Evolutionary conservation across 1,284 basidiomycete species (phyloP), one percentile per base, ranked within the genome.

Genomic region (Bjerkandera adusta): DNA sequence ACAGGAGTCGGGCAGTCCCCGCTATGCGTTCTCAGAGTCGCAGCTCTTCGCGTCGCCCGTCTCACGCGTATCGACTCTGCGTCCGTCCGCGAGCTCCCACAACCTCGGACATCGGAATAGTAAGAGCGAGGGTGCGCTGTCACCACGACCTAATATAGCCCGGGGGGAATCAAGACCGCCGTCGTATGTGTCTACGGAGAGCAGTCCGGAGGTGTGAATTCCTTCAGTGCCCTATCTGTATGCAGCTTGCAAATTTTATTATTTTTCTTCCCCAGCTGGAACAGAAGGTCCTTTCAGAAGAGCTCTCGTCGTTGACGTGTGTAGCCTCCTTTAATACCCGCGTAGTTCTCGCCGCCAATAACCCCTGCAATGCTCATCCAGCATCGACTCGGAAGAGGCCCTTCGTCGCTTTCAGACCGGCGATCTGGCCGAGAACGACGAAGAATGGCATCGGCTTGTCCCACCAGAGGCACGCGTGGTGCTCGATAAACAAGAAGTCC

Each of bases 401-500:
- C 62, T 89, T 8, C 68, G 64, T 36, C 74, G 69, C 24, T 89
- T 90, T 58, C 87, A 90, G 57, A 63, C 66, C 0, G 81, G 80
- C 22, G 66, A 79, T 48, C 66, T 89, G 5, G 59, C 70, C 3
- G 79, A 82, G 35, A 69, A 68, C 10, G 81, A 89, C 47, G 76
- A 84, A 60, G 85, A 87, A 50, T 93, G 90, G 90, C 71, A 90
- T 63, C 70, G 75, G 42, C 71, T 93, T 5, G 85, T 92, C 1
- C 85, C 89, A 5, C 53, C 67, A 15, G 77, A 77, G 55, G 81
- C 88, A 0, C 71, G 74, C n/a, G 78, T 84, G 30, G 81, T 80
- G 0, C 67, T 92, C 1, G 82, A 80, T 16, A 79, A 81, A 58
- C 64, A 76, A 43, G 90, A 92, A 61, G 83, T 90, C 11, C 78